Conservation (phyloP, 139 green algal species). For the Astrephomene gubernaculifera region DNA sequence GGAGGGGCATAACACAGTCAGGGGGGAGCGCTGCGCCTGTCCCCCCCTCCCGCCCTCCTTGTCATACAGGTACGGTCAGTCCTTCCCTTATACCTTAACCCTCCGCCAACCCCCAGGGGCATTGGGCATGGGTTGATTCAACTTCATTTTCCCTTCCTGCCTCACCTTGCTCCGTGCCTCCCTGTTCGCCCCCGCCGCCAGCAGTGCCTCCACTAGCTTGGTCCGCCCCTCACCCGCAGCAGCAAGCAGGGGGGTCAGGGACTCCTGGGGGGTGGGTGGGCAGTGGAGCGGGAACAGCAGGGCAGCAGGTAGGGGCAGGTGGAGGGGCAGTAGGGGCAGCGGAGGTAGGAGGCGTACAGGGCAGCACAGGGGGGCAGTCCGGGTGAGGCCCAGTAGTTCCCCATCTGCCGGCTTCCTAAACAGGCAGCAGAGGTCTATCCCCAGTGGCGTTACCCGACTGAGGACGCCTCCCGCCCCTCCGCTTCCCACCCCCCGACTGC, state of each 20-base stretch:
- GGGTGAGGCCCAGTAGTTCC: not conserved
- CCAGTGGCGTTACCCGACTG: not conserved
- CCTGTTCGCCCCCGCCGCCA: constrained; percentile 7
- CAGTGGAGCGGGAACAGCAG: not conserved
- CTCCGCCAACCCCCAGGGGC: not conserved
- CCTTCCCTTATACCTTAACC: not conserved
- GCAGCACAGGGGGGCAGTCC: not conserved
- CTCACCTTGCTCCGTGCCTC: constrained; percentile 6
- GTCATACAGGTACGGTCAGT: not conserved
- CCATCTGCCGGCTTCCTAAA: not conserved
- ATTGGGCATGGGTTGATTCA: not conserved
- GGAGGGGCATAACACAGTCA: not conserved
- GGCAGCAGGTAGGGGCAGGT: not conserved
- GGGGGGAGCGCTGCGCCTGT: not conserved
- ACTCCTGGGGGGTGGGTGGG: not conserved
- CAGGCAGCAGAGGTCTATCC: not conserved
- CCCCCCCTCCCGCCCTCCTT: not conserved
- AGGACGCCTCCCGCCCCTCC: not conserved
- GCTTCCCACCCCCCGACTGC: not conserved
- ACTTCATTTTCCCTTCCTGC: not conserved
- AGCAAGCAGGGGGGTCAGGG: constrained; percentile 6
- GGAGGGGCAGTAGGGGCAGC: not conserved
- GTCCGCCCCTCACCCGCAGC: constrained; percentile 11
- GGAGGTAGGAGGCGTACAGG: not conserved
- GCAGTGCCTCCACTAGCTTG: constrained; percentile 33